Conservation (phyloP, 1,284 basidiomycete species). For the Ceraceosorus bombacis region DNA sequence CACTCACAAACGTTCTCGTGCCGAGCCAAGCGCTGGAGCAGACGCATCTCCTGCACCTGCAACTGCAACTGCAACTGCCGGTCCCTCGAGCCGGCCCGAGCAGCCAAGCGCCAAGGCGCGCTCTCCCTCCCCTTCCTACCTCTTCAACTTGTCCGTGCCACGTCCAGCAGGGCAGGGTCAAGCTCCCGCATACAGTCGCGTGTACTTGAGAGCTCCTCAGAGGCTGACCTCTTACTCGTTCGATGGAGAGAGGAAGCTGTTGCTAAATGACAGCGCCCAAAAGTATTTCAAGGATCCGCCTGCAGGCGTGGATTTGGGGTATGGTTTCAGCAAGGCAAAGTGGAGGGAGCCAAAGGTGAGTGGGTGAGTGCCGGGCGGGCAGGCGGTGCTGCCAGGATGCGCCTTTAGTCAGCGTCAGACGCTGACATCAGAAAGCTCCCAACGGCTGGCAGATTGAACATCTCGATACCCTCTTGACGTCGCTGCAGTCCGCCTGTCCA, state of each 20-base stretch:
- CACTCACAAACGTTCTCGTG: too few species aligned
- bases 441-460: conserved; percentile 20
- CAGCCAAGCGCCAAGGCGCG: too few species aligned
- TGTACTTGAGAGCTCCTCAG: not conserved
- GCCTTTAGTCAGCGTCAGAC: not conserved
- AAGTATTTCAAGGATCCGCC: not conserved
- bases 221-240: not conserved
- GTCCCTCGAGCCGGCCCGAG: too few species aligned
- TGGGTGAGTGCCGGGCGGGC: too few species aligned
- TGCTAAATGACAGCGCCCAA: not conserved
- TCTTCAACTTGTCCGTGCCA: too few species aligned
- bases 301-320: not conserved
- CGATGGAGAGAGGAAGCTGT: not conserved
- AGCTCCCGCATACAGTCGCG: too few species aligned
- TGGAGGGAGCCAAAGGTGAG: not conserved
- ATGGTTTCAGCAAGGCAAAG: not conserved
- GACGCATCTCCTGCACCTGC: too few species aligned
- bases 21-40: too few species aligned
- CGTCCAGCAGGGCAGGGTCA: too few species aligned
- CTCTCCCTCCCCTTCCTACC: too few species aligned
- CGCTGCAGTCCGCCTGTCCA: conserved; percentile 13
- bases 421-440: not conserved
- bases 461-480: conserved; percentile 19
- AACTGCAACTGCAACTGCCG: too few species aligned
- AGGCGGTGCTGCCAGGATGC: not conserved